A percentile compares a stretch with the other conserved stretches of the same genome.
phyloP scores from a whole-genome alignment of 2,329 filamentous ascomycete genomes.

The Trichocomaceae sp. region DNA sequence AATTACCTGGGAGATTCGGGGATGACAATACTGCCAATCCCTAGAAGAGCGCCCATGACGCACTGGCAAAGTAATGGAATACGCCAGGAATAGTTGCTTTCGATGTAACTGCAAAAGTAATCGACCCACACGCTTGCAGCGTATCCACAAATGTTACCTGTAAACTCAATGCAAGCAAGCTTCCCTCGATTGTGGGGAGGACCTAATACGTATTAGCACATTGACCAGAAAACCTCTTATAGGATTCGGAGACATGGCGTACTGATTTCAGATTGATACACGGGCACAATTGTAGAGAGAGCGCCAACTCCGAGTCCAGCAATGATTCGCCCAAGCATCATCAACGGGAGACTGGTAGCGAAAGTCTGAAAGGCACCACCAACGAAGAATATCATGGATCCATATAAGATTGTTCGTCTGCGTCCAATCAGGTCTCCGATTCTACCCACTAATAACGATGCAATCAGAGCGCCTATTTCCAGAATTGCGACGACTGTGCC shows the following conservation, averaged over 20 bases:
- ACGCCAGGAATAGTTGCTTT: slow-evolving; percentile 81
- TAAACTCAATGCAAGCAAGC: slow-evolving; percentile 95
- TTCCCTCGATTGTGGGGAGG: slow-evolving; percentile 94
- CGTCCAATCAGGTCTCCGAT: slow-evolving; percentile 89
- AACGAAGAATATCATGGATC: slow-evolving; percentile 76
- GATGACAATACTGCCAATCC: slow-evolving; percentile 79
- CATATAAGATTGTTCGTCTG: slow-evolving; percentile 84
- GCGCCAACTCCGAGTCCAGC: slow-evolving; percentile 82
- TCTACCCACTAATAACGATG: slow-evolving; percentile 77
- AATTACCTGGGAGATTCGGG: slow-evolving; percentile 84
- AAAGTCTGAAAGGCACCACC: slow-evolving; percentile 82
- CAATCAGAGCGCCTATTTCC: slow-evolving; percentile 85
- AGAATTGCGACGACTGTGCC: slow-evolving; percentile 98
- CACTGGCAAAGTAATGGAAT: slow-evolving; percentile 88
- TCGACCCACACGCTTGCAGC: slow-evolving; percentile 97
- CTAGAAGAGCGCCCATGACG: slow-evolving; percentile 82
- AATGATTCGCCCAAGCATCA: slow-evolving; percentile 74
- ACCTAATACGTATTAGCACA: slow-evolving; percentile 42
- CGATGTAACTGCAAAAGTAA: slow-evolving; percentile 90
- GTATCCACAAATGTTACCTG: slow-evolving; percentile 93
- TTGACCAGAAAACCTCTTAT: background rate
- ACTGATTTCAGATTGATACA: slow-evolving; percentile 82
- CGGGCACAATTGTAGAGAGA: slow-evolving; percentile 83
- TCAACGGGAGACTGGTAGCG: slow-evolving; percentile 78
- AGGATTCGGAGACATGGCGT: background rate